Evolutionary conservation across 352 stramenopile species (phyloP).

Genomic region (Pythium insidiosum): DNA sequence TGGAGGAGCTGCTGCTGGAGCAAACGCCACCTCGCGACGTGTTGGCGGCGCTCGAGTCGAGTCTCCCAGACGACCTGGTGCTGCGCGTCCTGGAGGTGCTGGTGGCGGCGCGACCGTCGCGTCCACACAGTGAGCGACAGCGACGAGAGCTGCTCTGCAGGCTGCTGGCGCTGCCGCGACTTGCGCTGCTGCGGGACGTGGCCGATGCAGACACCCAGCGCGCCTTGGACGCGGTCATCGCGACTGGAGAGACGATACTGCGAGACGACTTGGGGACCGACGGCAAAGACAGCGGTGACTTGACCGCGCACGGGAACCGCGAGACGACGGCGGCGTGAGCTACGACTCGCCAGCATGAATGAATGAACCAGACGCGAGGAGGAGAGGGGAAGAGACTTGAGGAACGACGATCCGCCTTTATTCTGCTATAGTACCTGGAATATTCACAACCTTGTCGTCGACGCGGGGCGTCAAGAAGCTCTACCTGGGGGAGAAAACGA

Average conservation of each 20-base stretch:
- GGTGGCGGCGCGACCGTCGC: background rate
- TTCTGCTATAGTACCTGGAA: too few species aligned
- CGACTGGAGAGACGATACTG: background rate
- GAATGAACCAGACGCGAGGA: too few species aligned
- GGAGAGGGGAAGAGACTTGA: too few species aligned
- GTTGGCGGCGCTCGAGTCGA: conserved; percentile 1
- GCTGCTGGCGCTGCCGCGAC: background rate
- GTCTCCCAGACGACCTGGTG: conserved; percentile 1
- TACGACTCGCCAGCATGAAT: too few species aligned
- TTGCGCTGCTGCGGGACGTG: conserved; percentile 2
- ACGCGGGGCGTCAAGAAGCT: too few species aligned
- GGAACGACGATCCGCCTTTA: too few species aligned
- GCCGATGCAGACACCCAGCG: background rate
- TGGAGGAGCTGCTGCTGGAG: conserved; percentile 1
- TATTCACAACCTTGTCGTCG: too few species aligned
- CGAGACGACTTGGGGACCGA: background rate
- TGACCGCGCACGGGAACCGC: too few species aligned
- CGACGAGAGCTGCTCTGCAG: background rate
- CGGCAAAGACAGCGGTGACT: too few species aligned
- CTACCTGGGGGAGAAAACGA: too few species aligned
- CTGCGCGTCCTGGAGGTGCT: conserved; percentile 2
- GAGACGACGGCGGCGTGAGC: too few species aligned
- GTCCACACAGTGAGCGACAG: too few species aligned
- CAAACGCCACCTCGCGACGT: background rate
- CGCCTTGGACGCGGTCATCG: background rate